A percentile compares a stretch with the other conserved stretches of the same genome.
Conservation (phyloP, 2,329 filamentous ascomycete genomes). For the Herpotrichia juniperi region DNA sequence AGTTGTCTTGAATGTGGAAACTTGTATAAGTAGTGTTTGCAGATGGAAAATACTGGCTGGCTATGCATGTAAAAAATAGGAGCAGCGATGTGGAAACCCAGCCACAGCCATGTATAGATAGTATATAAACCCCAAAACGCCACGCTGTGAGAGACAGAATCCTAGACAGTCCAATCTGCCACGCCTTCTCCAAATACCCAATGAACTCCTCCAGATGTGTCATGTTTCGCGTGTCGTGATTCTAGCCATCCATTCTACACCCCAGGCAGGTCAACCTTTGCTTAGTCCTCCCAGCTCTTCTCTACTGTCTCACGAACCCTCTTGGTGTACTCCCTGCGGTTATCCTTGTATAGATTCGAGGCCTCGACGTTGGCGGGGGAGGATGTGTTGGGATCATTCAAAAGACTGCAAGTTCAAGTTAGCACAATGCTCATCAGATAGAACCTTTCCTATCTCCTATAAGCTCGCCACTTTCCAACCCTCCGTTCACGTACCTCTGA, state of each 20-base stretch:
- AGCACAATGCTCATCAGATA: constrained; percentile 19
- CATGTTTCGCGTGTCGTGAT: neutral
- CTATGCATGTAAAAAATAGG: constrained; percentile 2
- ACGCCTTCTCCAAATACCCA: constrained; percentile 1
- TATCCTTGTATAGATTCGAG: constrained; percentile 98
- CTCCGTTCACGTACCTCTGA: constrained; percentile 79
- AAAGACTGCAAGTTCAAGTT: constrained; percentile 64
- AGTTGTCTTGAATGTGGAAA: neutral
- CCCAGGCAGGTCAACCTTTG: neutral
- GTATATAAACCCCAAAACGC: constrained; percentile 10
- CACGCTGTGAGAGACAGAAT: constrained; percentile 14
- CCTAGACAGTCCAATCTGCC: neutral
- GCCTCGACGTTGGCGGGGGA: constrained; percentile 98
- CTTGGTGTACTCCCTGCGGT: constrained; percentile 95
- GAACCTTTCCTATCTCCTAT: too few species aligned
- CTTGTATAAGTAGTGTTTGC: neutral
- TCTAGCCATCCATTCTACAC: neutral
- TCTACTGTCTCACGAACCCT: constrained; percentile 95
- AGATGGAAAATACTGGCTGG: neutral
- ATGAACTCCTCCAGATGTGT: constrained; percentile 1
- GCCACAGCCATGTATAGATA: neutral
- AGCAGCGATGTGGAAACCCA: neutral
- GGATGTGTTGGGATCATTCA: constrained; percentile 98
- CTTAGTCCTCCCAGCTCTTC: constrained; percentile 96
- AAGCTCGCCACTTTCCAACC: too few species aligned